phyloP scores from a whole-genome alignment of 2,329 filamentous ascomycete species.

The Pestalotiopsis sp. region DNA sequence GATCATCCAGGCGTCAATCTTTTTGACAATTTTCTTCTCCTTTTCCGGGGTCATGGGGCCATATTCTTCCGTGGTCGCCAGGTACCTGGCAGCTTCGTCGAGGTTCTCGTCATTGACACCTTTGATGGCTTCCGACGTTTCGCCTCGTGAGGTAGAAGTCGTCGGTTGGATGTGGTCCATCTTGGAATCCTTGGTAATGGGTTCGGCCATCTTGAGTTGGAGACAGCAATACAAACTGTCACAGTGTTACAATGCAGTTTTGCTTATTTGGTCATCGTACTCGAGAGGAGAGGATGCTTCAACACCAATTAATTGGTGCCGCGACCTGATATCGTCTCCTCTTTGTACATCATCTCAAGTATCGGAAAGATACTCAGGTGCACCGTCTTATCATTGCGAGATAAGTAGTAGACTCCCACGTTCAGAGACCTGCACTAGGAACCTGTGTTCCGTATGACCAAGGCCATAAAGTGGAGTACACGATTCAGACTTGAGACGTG shows the following conservation, averaged over 20 bases:
- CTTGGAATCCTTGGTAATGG: background rate
- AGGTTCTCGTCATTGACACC: conserved; percentile 18
- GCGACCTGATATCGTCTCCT: background rate
- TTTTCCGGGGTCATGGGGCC: conserved; percentile 31
- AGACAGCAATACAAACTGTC: background rate
- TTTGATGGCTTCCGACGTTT: conserved; percentile 16
- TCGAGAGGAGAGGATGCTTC: too few species aligned
- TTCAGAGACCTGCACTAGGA: background rate
- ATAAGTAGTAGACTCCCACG: background rate
- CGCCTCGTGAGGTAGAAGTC: conserved; percentile 11
- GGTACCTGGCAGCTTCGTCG: conserved; percentile 25
- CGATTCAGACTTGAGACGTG: background rate
- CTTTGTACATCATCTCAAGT: background rate
- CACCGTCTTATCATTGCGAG: background rate
- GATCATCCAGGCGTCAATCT: conserved; percentile 31
- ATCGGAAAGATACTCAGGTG: background rate
- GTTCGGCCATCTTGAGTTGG: background rate
- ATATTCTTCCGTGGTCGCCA: conserved; percentile 24
- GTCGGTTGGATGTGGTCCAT: background rate
- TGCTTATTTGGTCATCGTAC: background rate
- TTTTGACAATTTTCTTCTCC: conserved; percentile 30
- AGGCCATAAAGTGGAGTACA: background rate
- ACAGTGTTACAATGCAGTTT: background rate
- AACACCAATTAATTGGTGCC: too few species aligned
- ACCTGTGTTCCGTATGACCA: background rate